These are phyloP conservation scores for Penicillium bovifimosum DNA, from an alignment of 495 filamentous ascomycete genomes.

Conservation along the genomic window DNA sequence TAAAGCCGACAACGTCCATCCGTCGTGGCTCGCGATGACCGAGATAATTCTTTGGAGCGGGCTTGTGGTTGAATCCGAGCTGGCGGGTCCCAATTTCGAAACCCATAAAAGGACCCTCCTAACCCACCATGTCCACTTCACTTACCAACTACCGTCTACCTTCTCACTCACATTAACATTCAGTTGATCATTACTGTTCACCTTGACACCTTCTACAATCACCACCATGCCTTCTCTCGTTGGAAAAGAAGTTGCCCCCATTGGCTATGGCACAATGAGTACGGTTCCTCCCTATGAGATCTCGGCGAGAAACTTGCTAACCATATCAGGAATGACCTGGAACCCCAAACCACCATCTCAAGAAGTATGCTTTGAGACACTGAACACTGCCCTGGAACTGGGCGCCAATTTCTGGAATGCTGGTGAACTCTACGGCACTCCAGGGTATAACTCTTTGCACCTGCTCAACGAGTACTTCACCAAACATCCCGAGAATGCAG, in stretches of 20 bases:
- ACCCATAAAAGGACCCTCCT: neutral
- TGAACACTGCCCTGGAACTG: conserved; percentile 58
- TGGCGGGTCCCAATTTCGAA: neutral
- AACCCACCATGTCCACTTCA: neutral
- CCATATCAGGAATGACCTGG: conserved; percentile 64
- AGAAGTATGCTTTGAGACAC: conserved; percentile 59
- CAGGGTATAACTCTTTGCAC: conserved; percentile 58
- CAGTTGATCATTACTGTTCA: neutral
- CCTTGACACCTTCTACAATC: neutral
- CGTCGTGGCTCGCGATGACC: neutral
- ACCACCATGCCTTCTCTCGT: conserved; percentile 35
- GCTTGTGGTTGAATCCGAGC: neutral
- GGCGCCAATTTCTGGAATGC: conserved; percentile 78
- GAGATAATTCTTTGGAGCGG: neutral
- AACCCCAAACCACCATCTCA: conserved; percentile 50
- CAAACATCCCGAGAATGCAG: conserved; percentile 54
- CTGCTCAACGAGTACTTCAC: conserved; percentile 56
- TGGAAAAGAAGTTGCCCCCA: conserved; percentile 42
- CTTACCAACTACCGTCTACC: neutral
- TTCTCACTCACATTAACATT: neutral
- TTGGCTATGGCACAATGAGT: conserved; percentile 47
- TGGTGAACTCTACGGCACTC: conserved; percentile 73
- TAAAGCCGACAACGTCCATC: neutral
- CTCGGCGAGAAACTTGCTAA: neutral
- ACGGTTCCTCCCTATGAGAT: conserved; percentile 1